These are phyloP conservation scores for Candida tunisiensis DNA, from an alignment of 1,139 yeast genomes.

Conservation along the genomic window DNA sequence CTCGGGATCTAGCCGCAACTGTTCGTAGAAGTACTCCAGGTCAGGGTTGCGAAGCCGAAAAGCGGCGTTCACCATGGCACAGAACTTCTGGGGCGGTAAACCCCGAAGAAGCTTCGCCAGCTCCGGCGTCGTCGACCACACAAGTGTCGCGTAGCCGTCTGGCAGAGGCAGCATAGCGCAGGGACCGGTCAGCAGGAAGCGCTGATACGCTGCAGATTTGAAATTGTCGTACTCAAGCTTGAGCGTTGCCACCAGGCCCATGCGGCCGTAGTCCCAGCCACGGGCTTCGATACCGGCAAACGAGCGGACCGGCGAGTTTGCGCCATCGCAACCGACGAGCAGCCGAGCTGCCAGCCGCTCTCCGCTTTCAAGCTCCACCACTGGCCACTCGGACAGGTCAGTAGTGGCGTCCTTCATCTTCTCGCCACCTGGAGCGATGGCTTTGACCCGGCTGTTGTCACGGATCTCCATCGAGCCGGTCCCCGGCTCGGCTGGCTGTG, in stretches of 20 bases:
- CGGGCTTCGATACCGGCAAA: constrained; percentile 70
- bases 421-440: constrained; percentile 5
- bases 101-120: constrained; percentile 45
- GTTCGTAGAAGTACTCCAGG: constrained; percentile 48
- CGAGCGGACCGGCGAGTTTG: constrained; percentile 79
- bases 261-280: constrained; percentile 83
- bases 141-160: constrained; percentile 70
- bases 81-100: constrained; percentile 44
- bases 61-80: constrained; percentile 69
- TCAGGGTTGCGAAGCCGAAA: constrained; percentile 66
- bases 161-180: constrained; percentile 83
- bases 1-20: constrained; percentile 6
- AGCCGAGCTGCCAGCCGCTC: constrained; percentile 47
- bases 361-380: constrained; percentile 54
- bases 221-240: constrained; percentile 57
- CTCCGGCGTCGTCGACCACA: constrained; percentile 83
- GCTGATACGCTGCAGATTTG: constrained; percentile 74
- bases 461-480: constrained; percentile 32
- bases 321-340: constrained; percentile 91
- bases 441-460: constrained; percentile 50
- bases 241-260: constrained; percentile 84
- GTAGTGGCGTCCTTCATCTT: constrained; percentile 2
- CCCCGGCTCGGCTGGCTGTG: too few species aligned
- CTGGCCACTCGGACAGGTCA: constrained; percentile 51
- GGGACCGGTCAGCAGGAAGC: constrained; percentile 87